These are phyloP conservation scores for Polytrichum formosum DNA, from an alignment of 225 moss, liverwort and hornwort species.

Conservation along the genomic window DNA sequence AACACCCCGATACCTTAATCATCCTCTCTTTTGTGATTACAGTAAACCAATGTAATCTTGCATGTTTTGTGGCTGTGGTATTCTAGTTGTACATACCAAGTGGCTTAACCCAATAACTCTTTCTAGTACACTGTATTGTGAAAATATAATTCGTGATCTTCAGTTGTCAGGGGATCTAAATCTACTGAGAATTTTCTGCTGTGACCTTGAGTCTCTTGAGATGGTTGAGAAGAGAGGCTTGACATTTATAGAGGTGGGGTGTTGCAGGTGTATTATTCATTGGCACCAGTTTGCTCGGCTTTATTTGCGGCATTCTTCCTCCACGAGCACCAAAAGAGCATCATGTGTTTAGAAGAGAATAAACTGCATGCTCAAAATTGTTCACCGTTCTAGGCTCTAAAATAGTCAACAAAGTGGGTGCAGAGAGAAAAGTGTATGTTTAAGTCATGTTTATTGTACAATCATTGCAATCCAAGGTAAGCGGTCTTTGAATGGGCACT, in stretches of 20 bases:
- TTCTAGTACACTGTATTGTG: neutral
- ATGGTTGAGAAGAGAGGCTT: neutral
- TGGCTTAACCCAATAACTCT: neutral
- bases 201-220: neutral
- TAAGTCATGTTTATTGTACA: too few species aligned
- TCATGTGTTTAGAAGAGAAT: too few species aligned
- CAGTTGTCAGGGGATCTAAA: neutral
- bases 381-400: too few species aligned
- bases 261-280: slow-evolving; percentile 45
- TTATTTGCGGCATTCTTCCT: slow-evolving; percentile 35
- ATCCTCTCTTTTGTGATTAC: too few species aligned
- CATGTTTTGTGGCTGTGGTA: neutral
- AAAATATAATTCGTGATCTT: neutral
- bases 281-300: slow-evolving; percentile 52
- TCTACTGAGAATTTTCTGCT: too few species aligned
- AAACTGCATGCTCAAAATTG: too few species aligned
- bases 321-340: slow-evolving; percentile 22
- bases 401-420: too few species aligned
- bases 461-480: too few species aligned
- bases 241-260: neutral
- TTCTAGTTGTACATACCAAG: neutral
- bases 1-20: too few species aligned
- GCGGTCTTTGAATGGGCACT: too few species aligned
- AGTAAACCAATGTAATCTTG: too few species aligned
- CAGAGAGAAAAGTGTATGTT: too few species aligned